These are phyloP conservation scores for Litsea cubeba DNA, from an alignment of 164 flowering plant genomes.

Conservation along the genomic window DNA sequence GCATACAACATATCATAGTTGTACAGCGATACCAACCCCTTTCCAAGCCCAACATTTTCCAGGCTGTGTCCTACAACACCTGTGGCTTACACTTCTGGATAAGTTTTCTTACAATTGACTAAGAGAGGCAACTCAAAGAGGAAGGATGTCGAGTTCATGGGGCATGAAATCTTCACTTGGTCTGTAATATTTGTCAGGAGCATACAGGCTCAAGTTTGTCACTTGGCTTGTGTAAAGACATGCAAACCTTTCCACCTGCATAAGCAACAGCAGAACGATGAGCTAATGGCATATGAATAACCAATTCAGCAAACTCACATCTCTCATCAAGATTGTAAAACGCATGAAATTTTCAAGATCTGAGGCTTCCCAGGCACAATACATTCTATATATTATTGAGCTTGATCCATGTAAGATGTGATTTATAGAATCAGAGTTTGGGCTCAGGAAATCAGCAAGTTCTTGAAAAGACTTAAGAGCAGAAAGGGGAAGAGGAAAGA, in stretches of 20 bases:
- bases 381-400: too few species aligned
- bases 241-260: slow-evolving; percentile 96
- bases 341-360: too few species aligned
- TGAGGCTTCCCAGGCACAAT: too few species aligned
- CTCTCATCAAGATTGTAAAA: neutral
- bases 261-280: neutral
- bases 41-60: neutral
- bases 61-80: neutral
- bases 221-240: slow-evolving; percentile 94
- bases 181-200: slow-evolving; percentile 89
- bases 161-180: slow-evolving; percentile 97
- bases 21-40: too few species aligned
- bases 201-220: slow-evolving; percentile 71
- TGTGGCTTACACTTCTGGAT: neutral
- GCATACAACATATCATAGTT: too few species aligned
- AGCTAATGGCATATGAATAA: neutral
- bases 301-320: neutral
- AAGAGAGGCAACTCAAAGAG: neutral
- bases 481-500: slow-evolving; percentile 13
- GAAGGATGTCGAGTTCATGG: slow-evolving; percentile 74
- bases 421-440: too few species aligned
- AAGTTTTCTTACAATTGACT: neutral
- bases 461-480: too few species aligned
- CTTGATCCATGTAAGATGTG: too few species aligned
- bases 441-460: too few species aligned